Percentiles rank a stretch among this genome's conserved stretches.
Conservation (phyloP, 805 yeast species). For the Wickerhamiella domercqiae region DNA sequence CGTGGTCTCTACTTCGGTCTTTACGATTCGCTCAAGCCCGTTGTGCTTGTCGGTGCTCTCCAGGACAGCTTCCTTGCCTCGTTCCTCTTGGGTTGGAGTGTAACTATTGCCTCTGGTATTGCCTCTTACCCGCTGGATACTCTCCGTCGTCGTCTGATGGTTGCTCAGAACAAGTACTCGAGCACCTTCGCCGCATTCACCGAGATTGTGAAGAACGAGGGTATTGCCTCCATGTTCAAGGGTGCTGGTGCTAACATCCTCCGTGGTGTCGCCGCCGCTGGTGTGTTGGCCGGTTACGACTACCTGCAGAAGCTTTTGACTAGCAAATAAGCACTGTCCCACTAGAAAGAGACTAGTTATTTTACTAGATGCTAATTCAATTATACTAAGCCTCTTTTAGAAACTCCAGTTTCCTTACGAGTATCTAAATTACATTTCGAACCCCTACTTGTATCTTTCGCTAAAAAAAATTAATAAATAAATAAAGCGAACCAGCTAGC, state of each 20-base stretch:
- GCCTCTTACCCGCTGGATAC: slow-evolving; percentile 97
- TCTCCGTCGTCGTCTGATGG: slow-evolving; percentile 98
- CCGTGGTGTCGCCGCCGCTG: slow-evolving; percentile 99
- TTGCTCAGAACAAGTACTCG: slow-evolving; percentile 90
- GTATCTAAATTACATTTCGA: background rate
- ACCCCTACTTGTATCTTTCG: too few relatives aligned
- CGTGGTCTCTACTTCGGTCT: slow-evolving; percentile 97
- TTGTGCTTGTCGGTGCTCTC: slow-evolving; percentile 75
- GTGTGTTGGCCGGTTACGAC: slow-evolving; percentile 92
- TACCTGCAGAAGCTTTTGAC: slow-evolving; percentile 80
- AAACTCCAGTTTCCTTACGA: background rate
- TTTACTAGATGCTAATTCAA: background rate
- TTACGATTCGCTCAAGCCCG: slow-evolving; percentile 87
- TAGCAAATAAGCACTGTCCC: too few relatives aligned
- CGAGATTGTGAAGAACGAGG: slow-evolving; percentile 84
- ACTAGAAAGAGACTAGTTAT: slow-evolving; percentile 26
- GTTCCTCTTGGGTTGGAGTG: slow-evolving; percentile 89
- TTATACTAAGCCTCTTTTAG: background rate
- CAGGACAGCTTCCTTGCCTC: slow-evolving; percentile 84
- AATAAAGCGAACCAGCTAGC: too few relatives aligned
- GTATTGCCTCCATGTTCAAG: slow-evolving; percentile 79
- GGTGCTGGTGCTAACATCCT: slow-evolving; percentile 98
- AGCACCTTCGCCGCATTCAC: slow-evolving; percentile 85
- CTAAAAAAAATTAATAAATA: too few relatives aligned
- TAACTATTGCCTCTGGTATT: slow-evolving; percentile 91